Conservation (phyloP, 2,329 filamentous ascomycete species). For the Teratosphaeria gauchensis region DNA sequence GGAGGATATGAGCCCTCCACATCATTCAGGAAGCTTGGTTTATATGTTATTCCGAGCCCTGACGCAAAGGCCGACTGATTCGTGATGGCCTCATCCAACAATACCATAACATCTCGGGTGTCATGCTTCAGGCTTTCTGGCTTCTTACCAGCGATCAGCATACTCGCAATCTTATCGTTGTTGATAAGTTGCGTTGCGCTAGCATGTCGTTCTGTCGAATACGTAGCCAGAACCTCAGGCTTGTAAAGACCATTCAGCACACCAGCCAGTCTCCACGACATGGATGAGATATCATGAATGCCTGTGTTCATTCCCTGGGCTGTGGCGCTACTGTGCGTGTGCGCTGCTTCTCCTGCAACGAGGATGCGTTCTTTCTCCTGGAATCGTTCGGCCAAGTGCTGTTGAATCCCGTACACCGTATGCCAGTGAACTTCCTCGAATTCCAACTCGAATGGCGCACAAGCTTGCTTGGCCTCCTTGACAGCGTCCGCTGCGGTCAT, state of each 20-base stretch:
- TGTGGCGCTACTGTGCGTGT: conserved; percentile 26
- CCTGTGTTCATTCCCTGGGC: conserved; percentile 33
- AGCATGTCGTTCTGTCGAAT: conserved; percentile 12
- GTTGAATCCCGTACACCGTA: conserved; percentile 34
- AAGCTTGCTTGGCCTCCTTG: conserved; percentile 30
- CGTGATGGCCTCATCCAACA: conserved; percentile 19
- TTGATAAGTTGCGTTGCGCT: conserved; percentile 24
- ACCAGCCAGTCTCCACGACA: conserved; percentile 24
- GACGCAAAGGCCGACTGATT: conserved; percentile 24
- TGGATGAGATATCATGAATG: conserved; percentile 26
- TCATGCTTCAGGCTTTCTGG: conserved; percentile 11
- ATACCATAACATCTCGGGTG: conserved; percentile 17
- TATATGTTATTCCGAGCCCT: conserved; percentile 18
- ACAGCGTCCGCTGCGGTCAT: conserved; percentile 28
- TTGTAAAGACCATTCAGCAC: conserved; percentile 9
- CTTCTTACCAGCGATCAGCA: conserved; percentile 26
- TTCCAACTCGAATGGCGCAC: conserved; percentile 29
- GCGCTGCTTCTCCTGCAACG: conserved; percentile 27
- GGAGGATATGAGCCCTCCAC: conserved; percentile 1
- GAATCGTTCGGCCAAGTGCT: conserved; percentile 25
- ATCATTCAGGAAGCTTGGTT: conserved; percentile 6
- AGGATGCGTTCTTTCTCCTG: conserved; percentile 18
- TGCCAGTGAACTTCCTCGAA: conserved; percentile 35
- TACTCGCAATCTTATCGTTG: conserved; percentile 27
- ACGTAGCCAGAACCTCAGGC: conserved; percentile 7